Conservation (phyloP, 352 stramenopile genomes). For the Peronospora destructor region DNA sequence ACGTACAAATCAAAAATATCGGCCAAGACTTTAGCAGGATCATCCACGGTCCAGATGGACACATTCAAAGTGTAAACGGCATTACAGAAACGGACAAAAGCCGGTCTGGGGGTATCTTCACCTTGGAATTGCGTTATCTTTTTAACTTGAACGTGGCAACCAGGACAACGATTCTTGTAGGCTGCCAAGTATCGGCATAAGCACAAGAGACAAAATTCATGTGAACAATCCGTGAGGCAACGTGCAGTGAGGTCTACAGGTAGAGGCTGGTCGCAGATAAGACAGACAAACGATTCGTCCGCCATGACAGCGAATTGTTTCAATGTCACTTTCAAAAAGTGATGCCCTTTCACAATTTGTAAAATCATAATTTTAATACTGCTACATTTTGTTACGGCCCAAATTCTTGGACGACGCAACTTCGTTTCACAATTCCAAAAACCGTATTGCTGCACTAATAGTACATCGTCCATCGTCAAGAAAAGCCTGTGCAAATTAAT, state of each 20-base stretch:
- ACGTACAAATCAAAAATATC: slow-evolving; percentile 69
- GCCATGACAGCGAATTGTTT: too few relatives aligned
- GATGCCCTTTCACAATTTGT: too few relatives aligned
- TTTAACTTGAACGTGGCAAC: slow-evolving; percentile 53
- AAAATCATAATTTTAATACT: too few relatives aligned
- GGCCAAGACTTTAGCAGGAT: slow-evolving; percentile 55
- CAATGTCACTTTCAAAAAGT: too few relatives aligned
- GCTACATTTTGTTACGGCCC: too few relatives aligned
- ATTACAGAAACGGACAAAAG: slow-evolving; percentile 77
- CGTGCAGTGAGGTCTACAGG: slow-evolving; percentile 29
- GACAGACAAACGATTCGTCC: slow-evolving; percentile 27
- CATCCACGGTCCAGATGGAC: slow-evolving; percentile 71
- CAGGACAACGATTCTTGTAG: slow-evolving; percentile 61
- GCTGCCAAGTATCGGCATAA: slow-evolving; percentile 44
- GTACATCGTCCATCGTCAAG: too few relatives aligned
- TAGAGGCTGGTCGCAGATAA: slow-evolving; percentile 48
- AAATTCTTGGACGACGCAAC: too few relatives aligned
- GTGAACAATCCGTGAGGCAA: slow-evolving; percentile 68
- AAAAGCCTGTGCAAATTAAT: too few relatives aligned
- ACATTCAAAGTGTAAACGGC: slow-evolving; percentile 69
- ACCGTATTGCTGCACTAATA: too few relatives aligned
- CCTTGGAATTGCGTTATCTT: slow-evolving; percentile 44
- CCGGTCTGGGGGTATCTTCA: slow-evolving; percentile 22
- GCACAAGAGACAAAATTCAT: slow-evolving; percentile 76
- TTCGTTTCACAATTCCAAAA: too few relatives aligned